Conservation (phyloP, 345 rosid species). For the Bruguiera sexangula region DNA sequence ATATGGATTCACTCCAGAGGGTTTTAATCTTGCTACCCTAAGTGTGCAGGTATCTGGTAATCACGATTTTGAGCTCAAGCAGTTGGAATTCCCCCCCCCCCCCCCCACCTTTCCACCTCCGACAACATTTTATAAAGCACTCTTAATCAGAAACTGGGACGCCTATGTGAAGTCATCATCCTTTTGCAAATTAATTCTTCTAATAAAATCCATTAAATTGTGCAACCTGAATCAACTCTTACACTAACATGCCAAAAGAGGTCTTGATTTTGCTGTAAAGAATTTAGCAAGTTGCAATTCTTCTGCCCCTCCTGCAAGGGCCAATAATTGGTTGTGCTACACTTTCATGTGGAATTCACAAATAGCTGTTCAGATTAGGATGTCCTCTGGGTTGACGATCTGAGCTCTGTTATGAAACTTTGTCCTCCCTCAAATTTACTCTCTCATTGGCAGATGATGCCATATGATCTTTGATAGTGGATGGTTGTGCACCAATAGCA, state of each 20-base stretch:
- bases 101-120: too few relatives aligned
- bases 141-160: neutral
- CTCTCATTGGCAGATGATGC: neutral
- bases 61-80: neutral
- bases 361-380: neutral
- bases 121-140: neutral
- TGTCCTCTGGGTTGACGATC: neutral
- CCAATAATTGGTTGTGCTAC: too few relatives aligned
- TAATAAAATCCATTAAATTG: neutral
- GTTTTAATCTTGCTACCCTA: constrained; percentile 87
- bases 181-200: neutral
- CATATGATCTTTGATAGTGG: neutral
- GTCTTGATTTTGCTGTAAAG: neutral
- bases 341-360: neutral
- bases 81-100: neutral
- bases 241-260: neutral
- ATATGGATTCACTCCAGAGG: constrained; percentile 96
- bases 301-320: too few relatives aligned
- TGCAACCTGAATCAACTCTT: neutral
- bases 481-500: neutral
- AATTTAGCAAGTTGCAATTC: too few relatives aligned
- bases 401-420: neutral
- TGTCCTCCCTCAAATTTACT: neutral
- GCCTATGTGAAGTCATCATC: neutral
- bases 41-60: constrained; percentile 52